These are phyloP conservation scores for Umbilicus rupestris DNA, from an alignment of 164 flowering plant species.

Conservation along the genomic window DNA sequence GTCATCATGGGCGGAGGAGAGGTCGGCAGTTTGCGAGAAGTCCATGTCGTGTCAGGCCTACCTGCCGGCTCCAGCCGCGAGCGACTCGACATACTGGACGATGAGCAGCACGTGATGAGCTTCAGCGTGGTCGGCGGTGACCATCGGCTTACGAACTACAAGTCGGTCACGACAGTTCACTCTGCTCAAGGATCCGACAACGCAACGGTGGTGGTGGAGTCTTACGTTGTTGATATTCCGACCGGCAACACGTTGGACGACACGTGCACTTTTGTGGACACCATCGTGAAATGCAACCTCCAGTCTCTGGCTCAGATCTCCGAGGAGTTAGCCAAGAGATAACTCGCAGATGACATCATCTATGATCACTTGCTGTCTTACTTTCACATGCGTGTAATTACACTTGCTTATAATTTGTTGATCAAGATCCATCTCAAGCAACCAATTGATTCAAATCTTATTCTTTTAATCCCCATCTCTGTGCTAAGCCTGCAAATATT, in stretches of 20 bases:
- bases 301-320: constrained; percentile 39
- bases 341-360: too few relatives aligned
- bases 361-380: too few relatives aligned
- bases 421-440: too few relatives aligned
- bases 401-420: too few relatives aligned
- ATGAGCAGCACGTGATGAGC: constrained; percentile 35
- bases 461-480: too few relatives aligned
- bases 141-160: constrained; percentile 41
- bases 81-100: constrained; percentile 40
- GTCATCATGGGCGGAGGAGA: constrained; percentile 30
- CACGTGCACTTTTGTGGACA: constrained; percentile 41
- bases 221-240: constrained; percentile 41
- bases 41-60: constrained; percentile 37
- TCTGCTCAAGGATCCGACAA: constrained; percentile 13
- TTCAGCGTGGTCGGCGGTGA: constrained; percentile 56
- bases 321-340: constrained; percentile 13
- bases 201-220: constrained; percentile 33
- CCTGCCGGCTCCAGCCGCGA: constrained; percentile 38
- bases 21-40: constrained; percentile 37
- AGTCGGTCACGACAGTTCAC: constrained; percentile 48
- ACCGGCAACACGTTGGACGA: constrained; percentile 46
- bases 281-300: constrained; percentile 46
- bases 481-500: too few relatives aligned
- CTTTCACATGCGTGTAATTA: too few relatives aligned
- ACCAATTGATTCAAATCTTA: too few relatives aligned